These are phyloP conservation scores for Neonectria sp. DNA, from an alignment of 2,329 filamentous ascomycete genomes.

Conservation along the genomic window DNA sequence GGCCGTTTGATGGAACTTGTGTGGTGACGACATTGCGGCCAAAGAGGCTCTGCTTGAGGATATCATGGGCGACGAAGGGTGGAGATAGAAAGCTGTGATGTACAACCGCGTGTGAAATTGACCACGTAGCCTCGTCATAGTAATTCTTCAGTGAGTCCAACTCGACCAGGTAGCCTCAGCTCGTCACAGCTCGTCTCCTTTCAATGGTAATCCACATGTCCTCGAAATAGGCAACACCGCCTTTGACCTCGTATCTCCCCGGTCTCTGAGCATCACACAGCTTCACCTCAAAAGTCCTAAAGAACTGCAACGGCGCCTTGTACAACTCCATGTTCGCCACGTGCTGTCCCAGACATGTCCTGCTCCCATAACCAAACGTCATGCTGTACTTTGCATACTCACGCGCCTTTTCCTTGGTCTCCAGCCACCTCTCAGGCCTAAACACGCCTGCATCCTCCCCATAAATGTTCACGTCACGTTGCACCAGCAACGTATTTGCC, in stretches of 20 bases:
- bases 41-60: no score
- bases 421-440: background rate
- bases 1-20: no score
- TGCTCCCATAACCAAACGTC: constrained; percentile 57
- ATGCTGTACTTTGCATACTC: constrained; percentile 30
- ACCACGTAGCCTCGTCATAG: no score
- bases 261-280: background rate
- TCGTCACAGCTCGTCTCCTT: background rate
- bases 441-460: background rate
- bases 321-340: constrained; percentile 60
- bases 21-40: no score
- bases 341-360: constrained; percentile 61
- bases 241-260: background rate
- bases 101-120: no score
- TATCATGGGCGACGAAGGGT: no score
- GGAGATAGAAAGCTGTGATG: no score
- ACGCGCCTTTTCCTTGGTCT: background rate
- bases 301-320: constrained; percentile 35
- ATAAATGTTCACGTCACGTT: background rate
- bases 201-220: background rate
- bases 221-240: background rate
- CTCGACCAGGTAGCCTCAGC: no score
- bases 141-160: no score
- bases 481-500: background rate
- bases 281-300: constrained; percentile 27